Conservation (phyloP, 2,329 filamentous ascomycete species). For the Sporothrix pseudoabietina region DNA sequence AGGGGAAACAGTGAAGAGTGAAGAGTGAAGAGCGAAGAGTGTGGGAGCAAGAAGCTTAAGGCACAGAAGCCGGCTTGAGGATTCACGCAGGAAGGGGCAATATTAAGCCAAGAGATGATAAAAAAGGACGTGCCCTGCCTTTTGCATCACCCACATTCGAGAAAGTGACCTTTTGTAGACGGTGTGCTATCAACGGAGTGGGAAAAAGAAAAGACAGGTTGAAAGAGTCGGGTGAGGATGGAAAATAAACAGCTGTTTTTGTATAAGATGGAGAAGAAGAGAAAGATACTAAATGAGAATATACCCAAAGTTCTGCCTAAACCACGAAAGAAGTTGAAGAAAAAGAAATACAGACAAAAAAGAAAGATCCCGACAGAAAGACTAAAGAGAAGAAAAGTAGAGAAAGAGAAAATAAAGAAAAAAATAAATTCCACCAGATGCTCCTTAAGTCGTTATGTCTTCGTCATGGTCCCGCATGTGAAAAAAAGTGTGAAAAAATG, state of each 20-base stretch:
- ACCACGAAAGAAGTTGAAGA: background rate
- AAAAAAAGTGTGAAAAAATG: constrained; percentile 7
- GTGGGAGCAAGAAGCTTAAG: background rate
- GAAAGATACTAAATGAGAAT: background rate
- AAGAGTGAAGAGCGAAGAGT: background rate
- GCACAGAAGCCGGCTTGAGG: background rate
- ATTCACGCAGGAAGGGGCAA: background rate
- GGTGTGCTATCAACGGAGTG: background rate
- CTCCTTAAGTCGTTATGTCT: constrained; percentile 31
- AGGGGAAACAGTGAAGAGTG: background rate
- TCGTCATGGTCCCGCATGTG: constrained; percentile 32
- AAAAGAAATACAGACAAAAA: background rate
- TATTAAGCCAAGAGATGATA: background rate
- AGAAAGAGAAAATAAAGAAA: constrained; percentile 20
- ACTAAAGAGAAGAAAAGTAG: background rate
- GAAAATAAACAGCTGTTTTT: background rate
- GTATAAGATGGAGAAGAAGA: background rate
- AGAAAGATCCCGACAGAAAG: background rate
- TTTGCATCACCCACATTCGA: background rate
- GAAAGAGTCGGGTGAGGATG: background rate
- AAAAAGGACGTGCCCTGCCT: background rate
- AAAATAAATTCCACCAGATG: constrained; percentile 28
- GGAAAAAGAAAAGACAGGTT: background rate
- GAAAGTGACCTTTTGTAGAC: background rate
- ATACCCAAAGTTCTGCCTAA: background rate